Evolutionary conservation across 192 early-diverging fungal species (phyloP).

Genomic region (Coemansia sp.): DNA sequence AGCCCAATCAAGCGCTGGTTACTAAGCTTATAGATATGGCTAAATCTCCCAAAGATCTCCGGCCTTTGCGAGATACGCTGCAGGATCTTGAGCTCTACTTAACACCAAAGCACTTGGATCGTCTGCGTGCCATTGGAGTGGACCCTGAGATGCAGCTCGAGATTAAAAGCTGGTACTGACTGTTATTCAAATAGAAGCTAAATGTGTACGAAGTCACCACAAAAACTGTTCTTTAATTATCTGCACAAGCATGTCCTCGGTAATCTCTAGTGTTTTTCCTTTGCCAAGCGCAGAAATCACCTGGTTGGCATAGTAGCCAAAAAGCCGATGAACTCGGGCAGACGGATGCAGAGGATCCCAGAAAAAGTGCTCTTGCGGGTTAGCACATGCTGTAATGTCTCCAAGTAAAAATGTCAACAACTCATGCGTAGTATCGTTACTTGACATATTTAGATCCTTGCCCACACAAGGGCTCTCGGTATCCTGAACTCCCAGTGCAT

Average conservation of each 20-base stretch:
- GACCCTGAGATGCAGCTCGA: too few species aligned
- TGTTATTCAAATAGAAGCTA: too few species aligned
- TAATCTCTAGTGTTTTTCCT: not conserved
- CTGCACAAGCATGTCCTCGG: not conserved
- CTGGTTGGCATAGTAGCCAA: conserved; percentile 23
- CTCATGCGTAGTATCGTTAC: not conserved
- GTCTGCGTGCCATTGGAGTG: too few species aligned
- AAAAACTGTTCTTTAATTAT: not conserved
- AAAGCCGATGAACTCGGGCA: conserved; percentile 24
- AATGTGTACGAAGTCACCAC: too few species aligned
- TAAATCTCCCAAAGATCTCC: not conserved
- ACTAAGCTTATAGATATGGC: not conserved
- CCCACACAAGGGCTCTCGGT: conserved; percentile 17
- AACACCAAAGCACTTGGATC: too few species aligned
- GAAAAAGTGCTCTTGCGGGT: conserved; percentile 12
- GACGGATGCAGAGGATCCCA: conserved; percentile 32
- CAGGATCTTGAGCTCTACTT: not conserved
- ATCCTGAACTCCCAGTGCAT: conserved; percentile 8
- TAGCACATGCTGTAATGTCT: conserved; percentile 5
- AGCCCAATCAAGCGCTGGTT: not conserved
- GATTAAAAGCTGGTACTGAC: too few species aligned
- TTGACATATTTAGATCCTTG: conserved; percentile 13
- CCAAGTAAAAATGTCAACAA: not conserved
- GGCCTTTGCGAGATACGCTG: not conserved
- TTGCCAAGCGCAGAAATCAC: not conserved